A percentile compares a stretch with the other conserved stretches of the same genome.
phyloP scores from a whole-genome alignment of 768 basidiomycete species.

The Calocera cornea region DNA sequence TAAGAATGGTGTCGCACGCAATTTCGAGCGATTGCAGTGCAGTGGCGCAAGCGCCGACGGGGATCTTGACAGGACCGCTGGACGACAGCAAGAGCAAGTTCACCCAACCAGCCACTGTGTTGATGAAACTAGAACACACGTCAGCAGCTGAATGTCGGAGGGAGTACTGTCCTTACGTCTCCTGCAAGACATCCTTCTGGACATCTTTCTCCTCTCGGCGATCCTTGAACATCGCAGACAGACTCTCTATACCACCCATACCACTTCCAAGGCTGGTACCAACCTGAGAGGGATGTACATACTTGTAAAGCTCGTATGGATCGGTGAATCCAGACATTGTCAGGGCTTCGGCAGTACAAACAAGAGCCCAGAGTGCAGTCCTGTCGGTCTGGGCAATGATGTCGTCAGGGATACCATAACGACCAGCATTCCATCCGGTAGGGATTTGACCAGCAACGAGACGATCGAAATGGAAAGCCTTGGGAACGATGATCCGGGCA shows the following conservation, averaged over 20 bases:
- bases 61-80: slow-evolving; percentile 96
- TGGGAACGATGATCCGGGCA: slow-evolving; percentile 81
- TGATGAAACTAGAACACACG: slow-evolving; percentile 65
- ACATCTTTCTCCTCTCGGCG: slow-evolving; percentile 95
- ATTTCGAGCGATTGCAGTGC: slow-evolving; percentile 97
- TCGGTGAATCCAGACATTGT: slow-evolving; percentile 96
- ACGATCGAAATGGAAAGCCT: slow-evolving; percentile 88
- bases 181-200: slow-evolving; percentile 95
- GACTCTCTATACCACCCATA: slow-evolving; percentile 88
- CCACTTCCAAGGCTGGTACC: slow-evolving; percentile 90
- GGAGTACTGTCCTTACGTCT: slow-evolving; percentile 54
- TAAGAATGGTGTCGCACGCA: slow-evolving; percentile 86
- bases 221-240: slow-evolving; percentile 97
- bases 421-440: slow-evolving; percentile 91
- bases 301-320: slow-evolving; percentile 93
- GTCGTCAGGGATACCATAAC: slow-evolving; percentile 93
- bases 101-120: slow-evolving; percentile 96
- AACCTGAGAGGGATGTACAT: slow-evolving; percentile 92
- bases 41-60: slow-evolving; percentile 96
- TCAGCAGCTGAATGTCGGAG: slow-evolving; percentile 8
- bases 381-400: slow-evolving; percentile 92
- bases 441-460: slow-evolving; percentile 93
- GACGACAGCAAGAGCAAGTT: slow-evolving; percentile 90
- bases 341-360: slow-evolving; percentile 87
- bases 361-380: slow-evolving; percentile 85